phyloP scores from a whole-genome alignment of 176 grass and related monocot species.

The Tillandsia leiboldiana region DNA sequence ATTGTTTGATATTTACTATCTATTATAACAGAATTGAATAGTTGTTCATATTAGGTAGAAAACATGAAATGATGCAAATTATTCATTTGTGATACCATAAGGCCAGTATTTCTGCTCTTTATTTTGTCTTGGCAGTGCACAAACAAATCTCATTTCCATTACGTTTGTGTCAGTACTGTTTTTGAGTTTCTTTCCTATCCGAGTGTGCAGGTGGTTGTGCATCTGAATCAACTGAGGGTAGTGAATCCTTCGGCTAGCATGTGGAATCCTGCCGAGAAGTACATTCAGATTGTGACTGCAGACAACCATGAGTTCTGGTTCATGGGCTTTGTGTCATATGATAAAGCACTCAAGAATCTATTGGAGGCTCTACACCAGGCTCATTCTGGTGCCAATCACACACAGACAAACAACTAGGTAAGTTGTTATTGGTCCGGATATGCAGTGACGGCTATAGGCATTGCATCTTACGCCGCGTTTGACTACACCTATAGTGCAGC shows the following conservation, averaged over 20 bases:
- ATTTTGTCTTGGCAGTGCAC: not conserved
- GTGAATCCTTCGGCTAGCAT: slow-evolving; percentile 56
- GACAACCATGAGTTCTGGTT: slow-evolving; percentile 86
- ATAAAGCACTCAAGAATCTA: slow-evolving; percentile 68
- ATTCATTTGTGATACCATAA: not conserved
- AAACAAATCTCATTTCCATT: not conserved
- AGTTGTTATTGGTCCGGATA: no score
- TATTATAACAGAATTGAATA: not conserved
- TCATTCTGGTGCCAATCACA: not conserved
- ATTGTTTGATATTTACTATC: no score
- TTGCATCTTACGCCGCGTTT: no score
- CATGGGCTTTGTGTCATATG: slow-evolving; percentile 85
- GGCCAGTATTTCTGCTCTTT: not conserved
- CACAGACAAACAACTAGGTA: no score
- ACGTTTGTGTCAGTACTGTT: not conserved
- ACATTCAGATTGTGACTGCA: slow-evolving; percentile 55
- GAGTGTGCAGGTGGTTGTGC: slow-evolving; percentile 52
- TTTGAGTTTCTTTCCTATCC: not conserved
- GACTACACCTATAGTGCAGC: no score
- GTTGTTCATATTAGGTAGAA: not conserved
- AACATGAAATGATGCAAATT: not conserved
- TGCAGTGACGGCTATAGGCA: no score
- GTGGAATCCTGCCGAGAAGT: slow-evolving; percentile 43
- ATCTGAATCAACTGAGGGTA: slow-evolving; percentile 36
- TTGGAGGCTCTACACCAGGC: slow-evolving; percentile 34